These are phyloP conservation scores for Exophiala bonariae DNA, from an alignment of 2,329 filamentous ascomycete species.

Conservation along the genomic window DNA sequence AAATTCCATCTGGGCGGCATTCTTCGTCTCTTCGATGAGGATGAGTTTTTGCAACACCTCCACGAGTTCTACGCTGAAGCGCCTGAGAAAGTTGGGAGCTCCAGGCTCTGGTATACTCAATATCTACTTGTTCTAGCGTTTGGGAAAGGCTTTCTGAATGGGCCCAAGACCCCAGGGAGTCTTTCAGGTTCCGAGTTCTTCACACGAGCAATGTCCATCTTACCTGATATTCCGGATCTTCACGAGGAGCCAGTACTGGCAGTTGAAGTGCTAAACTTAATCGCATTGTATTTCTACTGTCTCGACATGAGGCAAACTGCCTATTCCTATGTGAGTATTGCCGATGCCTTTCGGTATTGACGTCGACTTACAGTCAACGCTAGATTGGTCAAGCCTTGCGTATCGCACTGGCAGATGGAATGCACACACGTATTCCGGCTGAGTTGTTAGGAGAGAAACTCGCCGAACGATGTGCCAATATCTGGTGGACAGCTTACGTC, in stretches of 20 bases:
- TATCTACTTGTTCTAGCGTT: conserved; percentile 57
- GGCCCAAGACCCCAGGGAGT: conserved; percentile 34
- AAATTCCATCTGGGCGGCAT: conserved; percentile 58
- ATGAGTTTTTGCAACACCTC: conserved; percentile 48
- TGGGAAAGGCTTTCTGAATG: conserved; percentile 54
- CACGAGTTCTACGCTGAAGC: conserved; percentile 42
- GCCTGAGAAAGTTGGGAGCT: conserved; percentile 29
- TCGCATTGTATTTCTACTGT: conserved; percentile 54
- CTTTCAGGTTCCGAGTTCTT: conserved; percentile 52
- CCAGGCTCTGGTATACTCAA: conserved; percentile 53
- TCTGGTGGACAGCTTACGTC: conserved; percentile 58
- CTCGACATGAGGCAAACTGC: conserved; percentile 50
- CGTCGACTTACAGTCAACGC: not conserved
- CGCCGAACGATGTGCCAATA: conserved; percentile 48
- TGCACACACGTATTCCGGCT: conserved; percentile 53
- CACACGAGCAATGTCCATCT: conserved; percentile 43
- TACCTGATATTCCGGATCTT: conserved; percentile 44
- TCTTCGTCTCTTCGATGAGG: conserved; percentile 56
- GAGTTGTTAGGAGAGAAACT: conserved; percentile 41
- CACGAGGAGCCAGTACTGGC: conserved; percentile 47
- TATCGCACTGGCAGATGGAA: conserved; percentile 49
- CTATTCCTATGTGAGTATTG: conserved; percentile 44
- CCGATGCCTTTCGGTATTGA: not conserved
- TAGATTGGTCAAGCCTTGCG: conserved; percentile 55
- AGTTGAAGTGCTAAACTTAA: conserved; percentile 53